Base-by-base conservation (phyloP, 805 yeast species). In the Sporopachydermia quercuum region DNA sequence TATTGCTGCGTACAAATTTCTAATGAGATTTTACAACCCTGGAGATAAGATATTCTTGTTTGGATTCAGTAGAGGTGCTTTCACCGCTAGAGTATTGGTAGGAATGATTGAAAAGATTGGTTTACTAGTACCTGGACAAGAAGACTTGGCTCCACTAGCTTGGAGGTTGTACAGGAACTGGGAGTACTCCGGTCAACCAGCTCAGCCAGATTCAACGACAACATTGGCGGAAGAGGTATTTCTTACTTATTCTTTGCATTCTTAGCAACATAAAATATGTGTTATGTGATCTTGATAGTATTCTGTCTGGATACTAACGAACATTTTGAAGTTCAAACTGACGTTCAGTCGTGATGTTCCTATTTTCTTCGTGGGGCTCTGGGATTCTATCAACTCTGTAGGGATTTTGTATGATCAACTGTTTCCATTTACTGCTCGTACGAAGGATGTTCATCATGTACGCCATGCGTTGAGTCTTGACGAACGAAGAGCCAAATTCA, bases 371-470 rank as follows among this genome's bases (percentile, higher is more conserved):
- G 69, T 77, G 66, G 85, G 85, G 0, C 53, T 78, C 15, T 78
- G 78, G 68, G 86, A 78, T 55, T 71, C 82, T 0, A 74, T 77
- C 15, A 76, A 74, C 49, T 75, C 83, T 1, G 76, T 76, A 15
- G 85, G 85, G 0, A 47, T 76, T 5, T 42, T 76, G 3, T 58
- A 73, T 35, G 81, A 76, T 48, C 55, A 72, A 34, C 45, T 72
- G 51, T 77, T 76, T 45, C 82, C 83, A 0, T 74, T 62, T 45
- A 63, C 77, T 1, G 66, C 74, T 2, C 59, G 66, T 38, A 61
- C 71, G 35, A 56, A 63, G 11, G 63, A 63, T 40, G 78, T 76
- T 4, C 61, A 65, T 18, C 80, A 76, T 48, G 68, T 76, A 11
- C 60, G 86, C 43, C 84, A 78, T 52, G 82, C 83, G 0, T 68